Base-by-base conservation (phyloP, 2,329 filamentous ascomycete genomes). In the Coniella lustricola region DNA sequence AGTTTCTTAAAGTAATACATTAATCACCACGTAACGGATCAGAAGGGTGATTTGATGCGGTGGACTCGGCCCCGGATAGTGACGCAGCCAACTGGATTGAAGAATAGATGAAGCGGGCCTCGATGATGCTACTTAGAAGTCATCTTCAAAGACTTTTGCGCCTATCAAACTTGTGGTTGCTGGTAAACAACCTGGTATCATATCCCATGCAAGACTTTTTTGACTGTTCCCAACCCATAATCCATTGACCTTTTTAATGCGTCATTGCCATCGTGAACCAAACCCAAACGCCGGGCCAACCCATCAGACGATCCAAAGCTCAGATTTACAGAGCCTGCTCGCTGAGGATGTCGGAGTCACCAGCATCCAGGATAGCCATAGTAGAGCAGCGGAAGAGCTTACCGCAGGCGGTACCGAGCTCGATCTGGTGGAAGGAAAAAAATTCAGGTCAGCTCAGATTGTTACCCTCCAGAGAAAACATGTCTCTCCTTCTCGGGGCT, bases 351-450 rank as follows among this genome's bases (percentile, higher is more conserved):
- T 98, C 93, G 62, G 89, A 95, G 83, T 97, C 87, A 83, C 91
- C 93, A 69, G 90, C 90, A 74, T 98, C 93, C 60, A 97, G 77
- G 68, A 97, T 86, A 63, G 90, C 85, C 87, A 98, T 94, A 74
- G 90, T 95, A 61, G 88, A 91, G 84, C 88, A 95, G 63, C 90
- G 83, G 86, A 95, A 98, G 69, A 98, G 86, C 81, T 97, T 97
- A 80, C 93, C 93, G 77, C 90, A 96, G 62, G 90, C 90, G 68
- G 90, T 97, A 67, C 93, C 93, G 60, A 98, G 82, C 79, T 97
- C 93, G 69, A 97, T 96, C 90, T 97, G 71, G 71, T 66, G 55
- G 55, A 54, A 57, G 55, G 61, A 53, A 67, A 56, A 34, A 29
- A 14, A 33, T 21, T 32, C 18, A 62, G 66, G 79, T 85, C 75